phyloP scores from a whole-genome alignment of 2,329 filamentous ascomycete species.

The Colletotrichum musae region DNA sequence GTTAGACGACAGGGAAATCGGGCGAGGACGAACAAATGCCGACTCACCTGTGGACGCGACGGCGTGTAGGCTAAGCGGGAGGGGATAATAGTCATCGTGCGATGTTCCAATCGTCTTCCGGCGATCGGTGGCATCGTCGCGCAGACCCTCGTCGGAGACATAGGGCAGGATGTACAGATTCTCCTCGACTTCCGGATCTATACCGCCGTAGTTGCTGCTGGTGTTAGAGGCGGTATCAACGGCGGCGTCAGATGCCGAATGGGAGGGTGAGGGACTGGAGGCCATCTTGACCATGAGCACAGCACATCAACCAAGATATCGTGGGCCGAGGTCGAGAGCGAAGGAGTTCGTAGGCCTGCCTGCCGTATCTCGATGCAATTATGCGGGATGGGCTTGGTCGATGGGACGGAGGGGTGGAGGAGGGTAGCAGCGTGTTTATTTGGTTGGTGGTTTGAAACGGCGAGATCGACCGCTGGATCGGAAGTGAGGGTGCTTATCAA shows the following conservation, averaged over 20 bases:
- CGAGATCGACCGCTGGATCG: neutral
- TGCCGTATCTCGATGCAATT: neutral
- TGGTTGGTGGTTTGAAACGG: neutral
- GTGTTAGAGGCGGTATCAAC: slow-evolving; percentile 15
- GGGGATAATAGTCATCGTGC: slow-evolving; percentile 38
- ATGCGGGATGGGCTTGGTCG: slow-evolving; percentile 1
- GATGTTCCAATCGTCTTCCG: slow-evolving; percentile 37
- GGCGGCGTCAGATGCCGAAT: slow-evolving; percentile 7
- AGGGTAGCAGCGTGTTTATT: neutral
- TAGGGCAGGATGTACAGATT: slow-evolving; percentile 49
- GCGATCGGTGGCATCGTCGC: slow-evolving; percentile 42
- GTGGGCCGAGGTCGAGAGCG: neutral
- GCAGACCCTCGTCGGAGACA: slow-evolving; percentile 46
- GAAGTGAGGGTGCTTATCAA: slow-evolving; percentile 16
- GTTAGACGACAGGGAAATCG: neutral
- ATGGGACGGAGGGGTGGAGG: neutral
- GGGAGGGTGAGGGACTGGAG: slow-evolving; percentile 20
- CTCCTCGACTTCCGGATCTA: slow-evolving; percentile 54
- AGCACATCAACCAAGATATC: neutral
- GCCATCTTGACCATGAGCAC: slow-evolving; percentile 31
- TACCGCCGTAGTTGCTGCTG: slow-evolving; percentile 49
- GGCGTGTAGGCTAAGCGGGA: slow-evolving; percentile 3
- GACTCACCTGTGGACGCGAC: slow-evolving; percentile 10
- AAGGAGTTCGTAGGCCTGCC: slow-evolving; percentile 1
- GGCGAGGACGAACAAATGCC: neutral